phyloP scores from a whole-genome alignment of 306 rosid species.

The barrel medic (Medicago truncatula) region MtrunA17r5.0-ANR NC_053046.1:4345001-4345500 shows the following conservation, averaged over 20 bases:
- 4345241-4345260: conserved; percentile 87
- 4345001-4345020: background rate
- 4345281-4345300: background rate
- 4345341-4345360: conserved; percentile 18
- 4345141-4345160: conserved; percentile 10
- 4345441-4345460: conserved; percentile 67
- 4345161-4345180: conserved; percentile 38
- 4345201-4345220: conserved; percentile 92
- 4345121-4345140: conserved; percentile 18
- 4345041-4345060: conserved; percentile 16
- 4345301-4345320: conserved; percentile 6
- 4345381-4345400: conserved; percentile 87
- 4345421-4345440: conserved; percentile 83
- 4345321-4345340: conserved; percentile 20
- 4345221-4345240: conserved; percentile 85
- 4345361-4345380: conserved; percentile 75
- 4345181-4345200: conserved; percentile 81
- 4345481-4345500: background rate
- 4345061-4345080: background rate
- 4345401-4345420: conserved; percentile 90
- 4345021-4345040: background rate
- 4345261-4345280: conserved; percentile 36
- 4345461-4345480: conserved; percentile 1
- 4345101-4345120: background rate
- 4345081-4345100: conserved; percentile 9